phyloP scores from a whole-genome alignment of 2,329 filamentous ascomycete genomes.

The Emergomyces orientalis region DNA sequence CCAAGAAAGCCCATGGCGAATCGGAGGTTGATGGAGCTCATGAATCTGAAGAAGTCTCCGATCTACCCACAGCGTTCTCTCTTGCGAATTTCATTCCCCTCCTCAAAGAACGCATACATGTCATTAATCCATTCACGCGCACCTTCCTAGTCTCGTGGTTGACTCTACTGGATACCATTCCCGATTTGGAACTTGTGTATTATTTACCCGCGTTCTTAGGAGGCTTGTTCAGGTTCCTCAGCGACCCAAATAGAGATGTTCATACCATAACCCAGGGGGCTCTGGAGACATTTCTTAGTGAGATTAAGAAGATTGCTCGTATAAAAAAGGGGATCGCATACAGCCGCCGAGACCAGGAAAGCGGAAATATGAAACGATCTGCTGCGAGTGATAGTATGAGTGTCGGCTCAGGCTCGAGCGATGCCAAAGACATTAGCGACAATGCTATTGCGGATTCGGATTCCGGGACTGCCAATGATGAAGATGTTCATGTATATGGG shows the following conservation, averaged over 20 bases:
- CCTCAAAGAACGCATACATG: conserved; percentile 85
- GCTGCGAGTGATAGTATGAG: conserved; percentile 60
- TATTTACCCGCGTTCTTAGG: conserved; percentile 86
- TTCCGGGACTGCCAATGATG: conserved; percentile 45
- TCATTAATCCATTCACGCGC: conserved; percentile 87
- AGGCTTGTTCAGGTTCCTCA: conserved; percentile 82
- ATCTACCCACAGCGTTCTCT: conserved; percentile 82
- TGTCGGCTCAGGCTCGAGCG: conserved; percentile 41
- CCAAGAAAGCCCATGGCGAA: conserved; percentile 36
- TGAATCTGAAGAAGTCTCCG: conserved; percentile 31
- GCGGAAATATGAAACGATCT: conserved; percentile 59
- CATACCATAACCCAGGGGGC: conserved; percentile 83
- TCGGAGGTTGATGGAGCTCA: conserved; percentile 32
- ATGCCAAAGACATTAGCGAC: conserved; percentile 40
- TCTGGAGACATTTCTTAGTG: conserved; percentile 78
- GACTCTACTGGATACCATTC: conserved; percentile 87
- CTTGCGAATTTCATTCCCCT: conserved; percentile 84
- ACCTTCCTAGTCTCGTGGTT: conserved; percentile 97
- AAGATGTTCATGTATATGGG: conserved; percentile 59
- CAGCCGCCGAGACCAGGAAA: conserved; percentile 60
- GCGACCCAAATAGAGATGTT: conserved; percentile 87
- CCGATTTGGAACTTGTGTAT: conserved; percentile 86
- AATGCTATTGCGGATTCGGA: conserved; percentile 46
- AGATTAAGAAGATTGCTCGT: conserved; percentile 88
- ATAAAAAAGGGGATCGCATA: conserved; percentile 89